Evolutionary conservation across 2,329 filamentous ascomycete species (phyloP).

Genomic region (Diplodia seriata): DNA sequence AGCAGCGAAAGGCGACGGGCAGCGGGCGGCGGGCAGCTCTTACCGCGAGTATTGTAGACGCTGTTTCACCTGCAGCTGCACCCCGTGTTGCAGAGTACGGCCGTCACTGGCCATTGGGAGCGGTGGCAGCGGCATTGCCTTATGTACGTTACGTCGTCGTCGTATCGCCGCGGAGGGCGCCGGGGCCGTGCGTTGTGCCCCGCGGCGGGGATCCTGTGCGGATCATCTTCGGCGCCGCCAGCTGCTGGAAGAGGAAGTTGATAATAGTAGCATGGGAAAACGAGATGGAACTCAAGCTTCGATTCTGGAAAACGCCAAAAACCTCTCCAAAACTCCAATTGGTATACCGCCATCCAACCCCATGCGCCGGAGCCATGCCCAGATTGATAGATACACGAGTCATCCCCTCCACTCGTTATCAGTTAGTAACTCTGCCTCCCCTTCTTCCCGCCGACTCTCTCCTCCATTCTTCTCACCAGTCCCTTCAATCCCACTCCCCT

Average conservation of each 20-base stretch:
- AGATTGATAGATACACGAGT: background rate
- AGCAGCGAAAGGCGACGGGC: background rate
- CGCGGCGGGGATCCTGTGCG: slow-evolving; percentile 15
- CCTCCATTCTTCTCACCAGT: slow-evolving; percentile 69
- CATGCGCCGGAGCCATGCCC: background rate
- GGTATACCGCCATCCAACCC: no score
- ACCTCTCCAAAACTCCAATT: no score
- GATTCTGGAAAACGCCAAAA: no score
- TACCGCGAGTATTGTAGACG: background rate
- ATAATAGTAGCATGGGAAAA: background rate
- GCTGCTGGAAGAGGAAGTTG: background rate
- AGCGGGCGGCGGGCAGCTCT: background rate
- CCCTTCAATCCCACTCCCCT: slow-evolving; percentile 69
- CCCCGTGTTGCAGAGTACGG: slow-evolving; percentile 14
- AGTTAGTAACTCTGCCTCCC: slow-evolving; percentile 38
- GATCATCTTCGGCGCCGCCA: slow-evolving; percentile 5
- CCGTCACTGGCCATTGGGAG: slow-evolving; percentile 3
- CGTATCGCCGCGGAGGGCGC: slow-evolving; percentile 21
- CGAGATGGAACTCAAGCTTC: no score
- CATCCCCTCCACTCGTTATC: background rate
- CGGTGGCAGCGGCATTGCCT: background rate
- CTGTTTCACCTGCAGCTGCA: slow-evolving; percentile 12
- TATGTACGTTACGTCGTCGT: background rate
- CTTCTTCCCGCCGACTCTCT: slow-evolving; percentile 54
- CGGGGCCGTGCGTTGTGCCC: slow-evolving; percentile 6